A percentile compares a stretch with the other conserved stretches of the same genome.
phyloP scores from a whole-genome alignment of 2,329 filamentous ascomycete genomes.

The Bipolaris oryzae region DNA sequence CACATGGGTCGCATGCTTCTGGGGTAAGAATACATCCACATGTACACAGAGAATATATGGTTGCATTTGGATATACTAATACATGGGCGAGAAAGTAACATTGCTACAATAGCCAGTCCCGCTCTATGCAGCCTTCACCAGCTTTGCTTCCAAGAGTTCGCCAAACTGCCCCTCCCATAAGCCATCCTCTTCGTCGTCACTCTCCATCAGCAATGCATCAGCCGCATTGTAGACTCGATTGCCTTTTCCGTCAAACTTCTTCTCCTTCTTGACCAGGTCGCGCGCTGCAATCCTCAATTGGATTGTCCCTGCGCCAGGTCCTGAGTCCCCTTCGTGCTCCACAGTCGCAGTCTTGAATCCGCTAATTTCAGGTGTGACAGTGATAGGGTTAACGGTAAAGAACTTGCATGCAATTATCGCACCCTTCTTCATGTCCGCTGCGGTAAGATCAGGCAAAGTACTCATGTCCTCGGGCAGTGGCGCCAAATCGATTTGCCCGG shows the following conservation, averaged over 20 bases:
- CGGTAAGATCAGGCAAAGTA: slow-evolving; percentile 58
- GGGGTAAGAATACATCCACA: not conserved
- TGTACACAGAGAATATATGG: too few relatives aligned
- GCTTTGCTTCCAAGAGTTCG: slow-evolving; percentile 39
- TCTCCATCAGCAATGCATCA: slow-evolving; percentile 41
- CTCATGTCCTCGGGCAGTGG: slow-evolving; percentile 64
- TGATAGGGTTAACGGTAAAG: slow-evolving; percentile 65
- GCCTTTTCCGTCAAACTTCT: slow-evolving; percentile 70
- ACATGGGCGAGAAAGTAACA: not conserved
- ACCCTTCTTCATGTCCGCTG: slow-evolving; percentile 59
- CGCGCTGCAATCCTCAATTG: slow-evolving; percentile 70
- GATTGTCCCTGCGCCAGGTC: slow-evolving; percentile 58
- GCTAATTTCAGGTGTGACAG: slow-evolving; percentile 67
- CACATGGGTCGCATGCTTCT: not conserved
- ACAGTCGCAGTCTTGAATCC: slow-evolving; percentile 68
- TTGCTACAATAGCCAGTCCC: not conserved
- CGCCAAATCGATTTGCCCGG: slow-evolving; percentile 65
- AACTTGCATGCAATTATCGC: slow-evolving; percentile 72
- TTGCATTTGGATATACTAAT: slow-evolving; percentile 6
- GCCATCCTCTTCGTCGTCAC: slow-evolving; percentile 35
- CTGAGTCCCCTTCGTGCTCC: slow-evolving; percentile 55
- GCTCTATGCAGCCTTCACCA: slow-evolving; percentile 31
- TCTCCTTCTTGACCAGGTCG: slow-evolving; percentile 65
- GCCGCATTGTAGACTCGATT: slow-evolving; percentile 74
- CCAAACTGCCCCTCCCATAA: slow-evolving; percentile 34